Conservation (phyloP, 2,329 filamentous ascomycete species). For the Cladosporium austrohemisphaericum region DNA sequence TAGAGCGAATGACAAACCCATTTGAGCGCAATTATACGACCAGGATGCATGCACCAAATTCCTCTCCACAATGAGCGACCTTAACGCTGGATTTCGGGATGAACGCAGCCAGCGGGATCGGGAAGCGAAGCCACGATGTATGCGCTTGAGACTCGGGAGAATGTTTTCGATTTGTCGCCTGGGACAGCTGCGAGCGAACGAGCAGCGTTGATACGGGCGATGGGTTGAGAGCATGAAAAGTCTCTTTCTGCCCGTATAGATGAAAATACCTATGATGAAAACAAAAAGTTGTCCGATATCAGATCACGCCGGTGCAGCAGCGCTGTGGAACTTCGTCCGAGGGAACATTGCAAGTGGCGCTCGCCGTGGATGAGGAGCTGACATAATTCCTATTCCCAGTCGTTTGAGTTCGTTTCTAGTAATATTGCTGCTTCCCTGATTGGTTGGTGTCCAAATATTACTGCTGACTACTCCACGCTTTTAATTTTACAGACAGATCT, state of each 20-base stretch:
- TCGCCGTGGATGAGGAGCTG: too few relatives aligned
- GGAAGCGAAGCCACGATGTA: background rate
- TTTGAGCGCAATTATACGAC: conserved; percentile 8
- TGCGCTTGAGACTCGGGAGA: background rate
- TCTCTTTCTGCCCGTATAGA: background rate
- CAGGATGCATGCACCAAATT: conserved; percentile 9
- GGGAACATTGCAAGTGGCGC: too few relatives aligned
- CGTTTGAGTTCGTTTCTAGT: too few relatives aligned
- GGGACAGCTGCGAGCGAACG: background rate
- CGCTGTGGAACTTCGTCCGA: background rate
- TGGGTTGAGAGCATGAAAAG: background rate
- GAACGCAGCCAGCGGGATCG: background rate
- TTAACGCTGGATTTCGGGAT: background rate
- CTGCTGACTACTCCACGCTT: too few relatives aligned
- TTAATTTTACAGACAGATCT: too few relatives aligned
- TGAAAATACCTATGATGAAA: conserved; percentile 10
- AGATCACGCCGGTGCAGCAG: background rate
- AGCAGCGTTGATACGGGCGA: background rate
- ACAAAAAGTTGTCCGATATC: conserved; percentile 1
- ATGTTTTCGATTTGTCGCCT: background rate
- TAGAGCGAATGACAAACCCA: conserved; percentile 1
- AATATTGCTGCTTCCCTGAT: too few relatives aligned
- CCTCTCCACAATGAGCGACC: background rate
- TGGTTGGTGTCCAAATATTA: too few relatives aligned
- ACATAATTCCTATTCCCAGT: too few relatives aligned